phyloP scores from a whole-genome alignment of 495 filamentous ascomycete genomes.

The Penicillium cinerascens region DNA sequence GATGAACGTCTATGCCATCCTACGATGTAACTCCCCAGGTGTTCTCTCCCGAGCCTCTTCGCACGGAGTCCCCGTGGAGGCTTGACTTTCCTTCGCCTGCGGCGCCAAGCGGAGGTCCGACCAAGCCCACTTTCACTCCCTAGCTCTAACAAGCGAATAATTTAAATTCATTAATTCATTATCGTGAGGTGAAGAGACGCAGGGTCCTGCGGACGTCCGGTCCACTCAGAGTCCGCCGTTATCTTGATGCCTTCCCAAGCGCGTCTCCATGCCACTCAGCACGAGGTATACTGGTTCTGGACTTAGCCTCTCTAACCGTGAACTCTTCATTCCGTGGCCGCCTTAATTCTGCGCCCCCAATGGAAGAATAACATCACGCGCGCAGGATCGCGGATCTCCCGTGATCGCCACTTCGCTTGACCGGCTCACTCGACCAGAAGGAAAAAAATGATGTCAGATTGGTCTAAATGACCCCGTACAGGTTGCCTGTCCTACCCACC shows the following conservation, averaged over 20 bases:
- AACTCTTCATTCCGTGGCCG: too few relatives aligned
- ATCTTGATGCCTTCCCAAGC: conserved; percentile 9
- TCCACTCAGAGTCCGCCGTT: conserved; percentile 11
- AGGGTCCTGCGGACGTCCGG: conserved; percentile 22
- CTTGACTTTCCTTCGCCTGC: conserved; percentile 11
- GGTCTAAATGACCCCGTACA: conserved; percentile 17
- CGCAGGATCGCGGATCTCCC: conserved; percentile 18
- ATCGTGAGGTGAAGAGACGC: background rate
- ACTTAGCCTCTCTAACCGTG: background rate
- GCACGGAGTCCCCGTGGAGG: background rate
- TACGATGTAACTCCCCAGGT: background rate
- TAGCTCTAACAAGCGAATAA: too few relatives aligned
- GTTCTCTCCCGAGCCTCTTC: background rate
- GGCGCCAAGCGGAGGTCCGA: conserved; percentile 16
- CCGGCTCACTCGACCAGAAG: background rate
- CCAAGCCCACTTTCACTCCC: background rate
- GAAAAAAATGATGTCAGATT: conserved; percentile 16
- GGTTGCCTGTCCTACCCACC: conserved; percentile 20
- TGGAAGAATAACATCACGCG: background rate
- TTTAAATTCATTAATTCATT: too few relatives aligned
- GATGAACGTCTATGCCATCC: background rate
- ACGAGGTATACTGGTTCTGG: background rate
- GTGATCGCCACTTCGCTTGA: conserved; percentile 15
- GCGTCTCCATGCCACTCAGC: conserved; percentile 4
- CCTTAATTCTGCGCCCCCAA: too few relatives aligned